These are phyloP conservation scores for Orbilia ellipsospora DNA, from an alignment of 2,329 filamentous ascomycete species.

Conservation along the genomic window DNA sequence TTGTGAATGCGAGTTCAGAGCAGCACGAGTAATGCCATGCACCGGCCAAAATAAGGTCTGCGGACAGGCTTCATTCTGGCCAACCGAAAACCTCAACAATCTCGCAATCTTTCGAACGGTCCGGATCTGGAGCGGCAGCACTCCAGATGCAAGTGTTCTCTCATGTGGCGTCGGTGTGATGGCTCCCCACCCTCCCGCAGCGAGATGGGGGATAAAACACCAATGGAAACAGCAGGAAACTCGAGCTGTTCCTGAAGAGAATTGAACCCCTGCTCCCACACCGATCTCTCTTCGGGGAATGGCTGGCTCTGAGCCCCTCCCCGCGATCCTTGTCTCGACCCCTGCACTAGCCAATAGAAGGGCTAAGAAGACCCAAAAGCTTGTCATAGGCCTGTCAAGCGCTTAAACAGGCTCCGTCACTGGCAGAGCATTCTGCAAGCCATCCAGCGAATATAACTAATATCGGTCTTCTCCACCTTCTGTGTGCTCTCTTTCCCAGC, in stretches of 20 bases:
- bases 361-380: slow-evolving; percentile 22
- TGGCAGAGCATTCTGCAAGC: slow-evolving; percentile 54
- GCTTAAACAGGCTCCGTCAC: slow-evolving; percentile 49
- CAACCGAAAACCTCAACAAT: slow-evolving; percentile 17
- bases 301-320: slow-evolving; percentile 43
- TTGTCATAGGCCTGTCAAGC: slow-evolving; percentile 54
- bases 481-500: slow-evolving; percentile 29
- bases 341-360: slow-evolving; percentile 41
- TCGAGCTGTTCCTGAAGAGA: slow-evolving; percentile 35
- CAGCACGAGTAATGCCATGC: slow-evolving; percentile 42
- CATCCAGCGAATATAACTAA: slow-evolving; percentile 55
- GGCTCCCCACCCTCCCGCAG: slow-evolving; percentile 1
- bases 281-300: slow-evolving; percentile 41
- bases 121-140: slow-evolving; percentile 6
- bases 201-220: slow-evolving; percentile 52
- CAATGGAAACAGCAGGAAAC: slow-evolving; percentile 54
- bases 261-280: slow-evolving; percentile 46
- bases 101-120: neutral
- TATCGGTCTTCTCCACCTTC: slow-evolving; percentile 52
- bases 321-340: slow-evolving; percentile 40
- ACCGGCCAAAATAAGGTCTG: slow-evolving; percentile 14
- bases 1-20: neutral
- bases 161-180: slow-evolving; percentile 11
- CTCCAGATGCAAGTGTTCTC: neutral
- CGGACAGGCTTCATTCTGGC: slow-evolving; percentile 6